A percentile compares a stretch with the other conserved stretches of the same genome.
Conservation (phyloP, 768 basidiomycete genomes). For the Asterophora parasitica region DNA sequence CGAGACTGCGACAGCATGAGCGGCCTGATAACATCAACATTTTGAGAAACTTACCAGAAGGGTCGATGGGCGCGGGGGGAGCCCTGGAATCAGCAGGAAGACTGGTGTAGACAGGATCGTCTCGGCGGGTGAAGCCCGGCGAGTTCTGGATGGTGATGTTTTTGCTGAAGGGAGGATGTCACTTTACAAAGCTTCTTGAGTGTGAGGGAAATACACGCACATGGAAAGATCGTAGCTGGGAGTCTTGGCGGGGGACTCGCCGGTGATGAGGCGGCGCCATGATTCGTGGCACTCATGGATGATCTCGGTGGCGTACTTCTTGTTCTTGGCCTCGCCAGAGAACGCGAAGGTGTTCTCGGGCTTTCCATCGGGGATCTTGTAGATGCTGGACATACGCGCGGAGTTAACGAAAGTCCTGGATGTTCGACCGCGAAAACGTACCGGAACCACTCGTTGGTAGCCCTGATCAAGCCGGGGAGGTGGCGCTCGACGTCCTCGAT, state of each 20-base stretch:
- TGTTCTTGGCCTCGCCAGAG: constrained; percentile 99
- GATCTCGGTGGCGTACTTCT: constrained; percentile 98
- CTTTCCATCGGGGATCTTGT: constrained; percentile 96
- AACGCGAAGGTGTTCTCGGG: constrained; percentile 98
- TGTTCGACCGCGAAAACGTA: constrained; percentile 22
- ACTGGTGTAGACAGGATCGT: constrained; percentile 57
- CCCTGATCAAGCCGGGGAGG: constrained; percentile 92
- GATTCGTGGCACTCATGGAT: constrained; percentile 99
- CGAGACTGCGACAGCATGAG: constrained; percentile 46
- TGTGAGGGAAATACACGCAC: constrained; percentile 44
- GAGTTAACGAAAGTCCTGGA: constrained; percentile 1
- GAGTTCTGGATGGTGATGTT: constrained; percentile 78
- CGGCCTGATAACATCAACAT: constrained; percentile 1
- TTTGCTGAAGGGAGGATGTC: constrained; percentile 41
- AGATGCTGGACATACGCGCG: constrained; percentile 52
- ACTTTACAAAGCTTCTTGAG: neutral
- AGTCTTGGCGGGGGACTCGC: constrained; percentile 74
- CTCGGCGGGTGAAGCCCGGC: constrained; percentile 58
- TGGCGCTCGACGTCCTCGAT: constrained; percentile 99
- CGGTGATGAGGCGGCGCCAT: constrained; percentile 89
- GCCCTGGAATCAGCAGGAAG: constrained; percentile 78
- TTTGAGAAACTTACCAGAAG: constrained; percentile 60
- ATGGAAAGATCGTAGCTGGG: constrained; percentile 74
- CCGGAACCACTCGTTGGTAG: constrained; percentile 99
- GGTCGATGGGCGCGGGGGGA: constrained; percentile 85